phyloP scores from a whole-genome alignment of 78 protist genomes.

The Planoprotostelium fungivorum region DNA sequence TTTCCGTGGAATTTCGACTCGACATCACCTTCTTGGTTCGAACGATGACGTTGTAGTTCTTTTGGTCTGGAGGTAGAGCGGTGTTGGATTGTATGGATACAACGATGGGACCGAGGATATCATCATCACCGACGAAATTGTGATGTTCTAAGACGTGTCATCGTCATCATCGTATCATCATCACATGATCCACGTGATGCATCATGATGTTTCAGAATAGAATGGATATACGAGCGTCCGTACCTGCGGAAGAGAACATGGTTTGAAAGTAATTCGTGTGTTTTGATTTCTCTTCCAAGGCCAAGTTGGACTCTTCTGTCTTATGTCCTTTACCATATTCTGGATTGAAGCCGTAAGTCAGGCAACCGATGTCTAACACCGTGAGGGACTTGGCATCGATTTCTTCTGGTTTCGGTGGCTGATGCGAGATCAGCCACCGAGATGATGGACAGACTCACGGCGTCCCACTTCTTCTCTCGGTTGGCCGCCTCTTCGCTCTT shows the following conservation, averaged over 20 bases:
- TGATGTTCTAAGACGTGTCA: not conserved
- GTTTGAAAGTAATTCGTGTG: not conserved
- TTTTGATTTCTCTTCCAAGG: not conserved
- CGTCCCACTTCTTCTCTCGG: not conserved
- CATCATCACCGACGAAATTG: not conserved
- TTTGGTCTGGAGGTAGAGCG: not conserved
- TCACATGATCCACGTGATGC: not conserved
- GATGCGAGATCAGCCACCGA: not conserved
- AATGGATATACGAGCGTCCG: not conserved
- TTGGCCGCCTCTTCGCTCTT: not conserved
- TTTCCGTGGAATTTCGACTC: not conserved
- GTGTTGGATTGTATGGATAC: not conserved
- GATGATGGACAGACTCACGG: not conserved
- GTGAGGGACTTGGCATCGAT: not conserved
- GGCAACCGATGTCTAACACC: not conserved
- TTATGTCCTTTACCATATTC: not conserved
- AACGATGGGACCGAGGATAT: not conserved
- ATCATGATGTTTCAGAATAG: too few species aligned
- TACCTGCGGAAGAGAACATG: not conserved
- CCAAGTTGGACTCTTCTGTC: not conserved
- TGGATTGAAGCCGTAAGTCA: not conserved
- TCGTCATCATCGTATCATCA: not conserved
- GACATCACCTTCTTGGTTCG: not conserved
- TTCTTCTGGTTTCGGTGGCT: not conserved
- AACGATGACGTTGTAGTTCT: not conserved